A percentile compares a stretch with the other conserved stretches of the same genome.
These are phyloP conservation scores for Pseudocercospora fijiensis DNA, from an alignment of 2,329 filamentous ascomycete genomes.

Conservation along the genomic window DNA sequence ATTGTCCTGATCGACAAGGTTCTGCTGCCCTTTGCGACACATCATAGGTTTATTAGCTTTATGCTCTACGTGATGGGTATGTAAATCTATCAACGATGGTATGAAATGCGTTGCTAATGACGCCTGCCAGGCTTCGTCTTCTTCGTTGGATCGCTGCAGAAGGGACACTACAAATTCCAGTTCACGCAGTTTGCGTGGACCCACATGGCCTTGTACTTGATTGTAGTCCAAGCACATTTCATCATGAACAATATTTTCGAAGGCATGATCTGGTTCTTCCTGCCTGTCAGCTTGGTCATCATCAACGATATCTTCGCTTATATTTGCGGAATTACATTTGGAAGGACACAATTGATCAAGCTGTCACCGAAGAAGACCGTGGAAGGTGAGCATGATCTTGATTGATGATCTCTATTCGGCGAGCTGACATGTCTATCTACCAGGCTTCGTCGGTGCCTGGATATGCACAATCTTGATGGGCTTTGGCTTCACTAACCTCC, in stretches of 20 bases:
- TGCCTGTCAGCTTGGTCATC: slow-evolving; percentile 91
- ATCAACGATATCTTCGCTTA: slow-evolving; percentile 99
- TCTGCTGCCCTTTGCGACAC: slow-evolving; percentile 86
- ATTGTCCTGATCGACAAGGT: slow-evolving; percentile 94
- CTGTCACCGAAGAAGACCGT: slow-evolving; percentile 99
- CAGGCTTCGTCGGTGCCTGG: slow-evolving; percentile 92
- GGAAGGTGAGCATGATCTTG: slow-evolving; percentile 50
- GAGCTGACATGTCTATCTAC: slow-evolving; percentile 4
- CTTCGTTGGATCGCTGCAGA: slow-evolving; percentile 91
- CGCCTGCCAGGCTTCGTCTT: slow-evolving; percentile 89
- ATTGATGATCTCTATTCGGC: neutral
- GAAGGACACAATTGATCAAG: slow-evolving; percentile 94
- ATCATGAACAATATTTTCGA: slow-evolving; percentile 99
- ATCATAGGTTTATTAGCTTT: slow-evolving; percentile 98
- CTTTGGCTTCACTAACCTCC: slow-evolving; percentile 73
- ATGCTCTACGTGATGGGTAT: slow-evolving; percentile 94
- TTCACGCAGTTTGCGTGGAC: slow-evolving; percentile 99
- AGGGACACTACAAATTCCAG: slow-evolving; percentile 96
- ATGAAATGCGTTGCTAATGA: neutral
- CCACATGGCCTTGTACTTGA: slow-evolving; percentile 97
- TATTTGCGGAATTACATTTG: slow-evolving; percentile 94
- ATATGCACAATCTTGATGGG: slow-evolving; percentile 89
- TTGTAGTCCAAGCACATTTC: slow-evolving; percentile 96
- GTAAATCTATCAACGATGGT: slow-evolving; percentile 39
- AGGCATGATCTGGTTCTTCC: slow-evolving; percentile 99